Evolutionary conservation across 2,329 filamentous ascomycete species (phyloP), one percentile per base, ranked within the genome.

Genomic region (Rhynchosporium secalis): DNA sequence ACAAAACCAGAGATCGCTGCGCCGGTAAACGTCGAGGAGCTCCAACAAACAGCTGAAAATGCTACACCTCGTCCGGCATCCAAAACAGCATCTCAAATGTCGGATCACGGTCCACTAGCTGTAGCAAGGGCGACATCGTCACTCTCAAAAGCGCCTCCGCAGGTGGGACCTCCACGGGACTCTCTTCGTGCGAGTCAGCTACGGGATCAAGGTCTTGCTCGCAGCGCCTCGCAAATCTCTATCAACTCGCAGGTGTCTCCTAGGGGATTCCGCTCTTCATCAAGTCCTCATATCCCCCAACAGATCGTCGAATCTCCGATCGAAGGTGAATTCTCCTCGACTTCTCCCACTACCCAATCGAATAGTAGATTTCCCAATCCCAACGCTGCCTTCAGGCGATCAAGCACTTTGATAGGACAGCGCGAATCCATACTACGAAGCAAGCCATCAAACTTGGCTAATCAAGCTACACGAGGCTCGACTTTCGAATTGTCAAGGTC

Each of bases 1-100:
- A 69, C 69, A 43, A 66, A 72, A 29, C 70, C 77, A 55, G 87
- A 92, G 70, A 71, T 76, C 4, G 76, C 84, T 20, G 85, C 79
- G 3, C 88, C 88, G 1, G 80, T 92, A 20, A 79, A 89, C 62
- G 74, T 91, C 1, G 78, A 83, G 10, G 85, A 86, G 65, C 79
- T 92, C 38, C 81, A 88, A 66, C 85, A 88, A 73, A 88, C 87
- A 15, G 80, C 85, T 10, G 65, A 70, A 33, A 67, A 60, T 55
- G 60, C 62, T 45, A 28, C 51, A 8, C 64, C 64, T 48, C 59
- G 58, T 3, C 65, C 61, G 49, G 59, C 64, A 48, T 46, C 65
- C n/a, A 66, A 62, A 63, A 58, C 62, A 8, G 56, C 52, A 29
- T 69, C 69, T 46, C 68, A 68, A 52, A 55, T 60, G 6, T 68